These are phyloP conservation scores for Cladosporium sp. DNA, from an alignment of 2,329 filamentous ascomycete genomes.

Conservation along the genomic window DNA sequence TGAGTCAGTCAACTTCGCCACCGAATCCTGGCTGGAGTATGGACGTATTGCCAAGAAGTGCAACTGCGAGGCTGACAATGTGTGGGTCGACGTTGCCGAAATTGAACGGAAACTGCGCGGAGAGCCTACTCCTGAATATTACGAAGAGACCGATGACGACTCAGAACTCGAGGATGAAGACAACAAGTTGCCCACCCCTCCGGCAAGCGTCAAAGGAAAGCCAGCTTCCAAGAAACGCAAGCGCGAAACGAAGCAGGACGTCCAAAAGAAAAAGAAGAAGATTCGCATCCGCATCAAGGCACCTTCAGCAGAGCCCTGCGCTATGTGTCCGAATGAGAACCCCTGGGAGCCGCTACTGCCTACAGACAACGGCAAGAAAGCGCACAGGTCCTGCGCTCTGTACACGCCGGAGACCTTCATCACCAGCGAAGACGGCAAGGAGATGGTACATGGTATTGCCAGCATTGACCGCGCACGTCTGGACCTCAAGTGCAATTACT, in stretches of 20 bases:
- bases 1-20: conserved; percentile 96
- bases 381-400: conserved; percentile 81
- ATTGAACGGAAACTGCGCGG: conserved; percentile 92
- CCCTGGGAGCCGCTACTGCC: conserved; percentile 75
- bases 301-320: conserved; percentile 73
- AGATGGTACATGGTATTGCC: conserved; percentile 73
- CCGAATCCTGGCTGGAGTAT: conserved; percentile 92
- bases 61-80: conserved; percentile 93
- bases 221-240: conserved; percentile 64
- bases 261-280: conserved; percentile 66
- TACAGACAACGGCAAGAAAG: conserved; percentile 82
- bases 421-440: conserved; percentile 62
- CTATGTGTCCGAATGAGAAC: conserved; percentile 88
- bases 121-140: conserved; percentile 74
- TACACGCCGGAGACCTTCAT: conserved; percentile 93
- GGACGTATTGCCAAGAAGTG: conserved; percentile 95
- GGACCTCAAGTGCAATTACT: conserved; percentile 92
- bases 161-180: conserved; percentile 49
- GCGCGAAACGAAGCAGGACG: conserved; percentile 48
- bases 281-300: conserved; percentile 69
- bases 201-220: conserved; percentile 67
- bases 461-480: conserved; percentile 81
- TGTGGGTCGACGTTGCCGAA: conserved; percentile 96
- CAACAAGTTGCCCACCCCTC: conserved; percentile 73
- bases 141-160: conserved; percentile 70